Evolutionary conservation across 75 land plant genomes (phyloP).

Genomic region (Sequoiadendron giganteum): DNA sequence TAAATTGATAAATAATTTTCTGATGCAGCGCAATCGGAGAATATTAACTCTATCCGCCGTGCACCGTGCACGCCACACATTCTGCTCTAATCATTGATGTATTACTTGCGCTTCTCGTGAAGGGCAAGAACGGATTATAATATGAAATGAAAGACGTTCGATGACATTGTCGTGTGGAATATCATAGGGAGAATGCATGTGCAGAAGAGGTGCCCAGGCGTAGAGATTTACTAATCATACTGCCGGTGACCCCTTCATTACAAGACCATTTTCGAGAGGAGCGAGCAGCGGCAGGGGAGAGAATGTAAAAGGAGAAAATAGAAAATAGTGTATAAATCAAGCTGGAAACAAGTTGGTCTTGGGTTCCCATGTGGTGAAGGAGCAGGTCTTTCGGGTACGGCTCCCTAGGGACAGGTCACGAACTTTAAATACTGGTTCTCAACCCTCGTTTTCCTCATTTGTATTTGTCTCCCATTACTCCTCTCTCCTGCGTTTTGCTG

Average conservation of each 20-base stretch:
- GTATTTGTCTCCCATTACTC: not conserved
- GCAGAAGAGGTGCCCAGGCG: not conserved
- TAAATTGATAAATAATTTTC: not conserved
- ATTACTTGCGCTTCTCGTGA: not conserved
- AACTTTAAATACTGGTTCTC: not conserved
- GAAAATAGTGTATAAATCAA: not conserved
- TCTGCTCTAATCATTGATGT: not conserved
- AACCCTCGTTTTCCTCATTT: not conserved
- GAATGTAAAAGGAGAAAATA: not conserved
- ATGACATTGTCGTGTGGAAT: not conserved
- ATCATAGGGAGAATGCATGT: not conserved
- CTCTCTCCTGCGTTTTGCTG: not conserved
- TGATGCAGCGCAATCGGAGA: not conserved
- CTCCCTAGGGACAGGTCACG: not conserved
- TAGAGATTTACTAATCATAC: not conserved
- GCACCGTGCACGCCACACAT: conserved; percentile 3
- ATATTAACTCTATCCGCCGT: not conserved
- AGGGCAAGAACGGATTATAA: not conserved
- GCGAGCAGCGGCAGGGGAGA: not conserved
- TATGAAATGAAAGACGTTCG: not conserved
- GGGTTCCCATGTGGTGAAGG: not conserved
- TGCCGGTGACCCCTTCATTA: not conserved
- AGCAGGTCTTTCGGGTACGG: not conserved
- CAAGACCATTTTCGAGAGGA: not conserved
- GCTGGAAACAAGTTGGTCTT: not conserved